Conservation (phyloP, 257 asterid species). For the Nicotiana undulata region DNA sequence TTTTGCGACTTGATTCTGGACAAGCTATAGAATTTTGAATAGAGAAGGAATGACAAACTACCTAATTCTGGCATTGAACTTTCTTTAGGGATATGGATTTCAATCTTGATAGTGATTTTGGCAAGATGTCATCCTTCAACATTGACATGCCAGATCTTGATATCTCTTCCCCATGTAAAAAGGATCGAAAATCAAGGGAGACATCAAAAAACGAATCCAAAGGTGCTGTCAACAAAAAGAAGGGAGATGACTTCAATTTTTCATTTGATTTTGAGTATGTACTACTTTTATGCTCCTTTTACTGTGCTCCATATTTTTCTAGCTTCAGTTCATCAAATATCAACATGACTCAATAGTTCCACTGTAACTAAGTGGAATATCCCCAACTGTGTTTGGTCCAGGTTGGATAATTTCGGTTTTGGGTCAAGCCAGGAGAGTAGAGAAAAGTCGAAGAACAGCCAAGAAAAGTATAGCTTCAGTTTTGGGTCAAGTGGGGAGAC, state of each 20-base stretch:
- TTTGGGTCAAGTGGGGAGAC: background rate
- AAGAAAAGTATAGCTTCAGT: conserved; percentile 16
- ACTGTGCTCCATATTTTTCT: background rate
- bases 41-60: background rate
- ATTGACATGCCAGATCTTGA: conserved; percentile 79
- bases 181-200: conserved; percentile 51
- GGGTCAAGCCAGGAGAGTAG: conserved; percentile 38
- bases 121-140: conserved; percentile 67
- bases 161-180: conserved; percentile 56
- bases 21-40: conserved; percentile 4
- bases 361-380: conserved; percentile 9
- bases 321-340: background rate
- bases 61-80: conserved; percentile 1
- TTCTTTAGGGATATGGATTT: conserved; percentile 81
- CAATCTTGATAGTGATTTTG: conserved; percentile 72
- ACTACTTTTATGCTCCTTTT: background rate
- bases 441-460: conserved; percentile 25
- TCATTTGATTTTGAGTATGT: conserved; percentile 87
- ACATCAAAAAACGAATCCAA: conserved; percentile 35
- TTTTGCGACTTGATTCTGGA: conserved; percentile 3
- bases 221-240: conserved; percentile 40
- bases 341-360: background rate
- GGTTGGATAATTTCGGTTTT: conserved; percentile 54
- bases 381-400: conserved; percentile 20
- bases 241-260: conserved; percentile 52